Conservation (phyloP, 129 eudicot species). For the Smallanthus sonchifolius region DNA sequence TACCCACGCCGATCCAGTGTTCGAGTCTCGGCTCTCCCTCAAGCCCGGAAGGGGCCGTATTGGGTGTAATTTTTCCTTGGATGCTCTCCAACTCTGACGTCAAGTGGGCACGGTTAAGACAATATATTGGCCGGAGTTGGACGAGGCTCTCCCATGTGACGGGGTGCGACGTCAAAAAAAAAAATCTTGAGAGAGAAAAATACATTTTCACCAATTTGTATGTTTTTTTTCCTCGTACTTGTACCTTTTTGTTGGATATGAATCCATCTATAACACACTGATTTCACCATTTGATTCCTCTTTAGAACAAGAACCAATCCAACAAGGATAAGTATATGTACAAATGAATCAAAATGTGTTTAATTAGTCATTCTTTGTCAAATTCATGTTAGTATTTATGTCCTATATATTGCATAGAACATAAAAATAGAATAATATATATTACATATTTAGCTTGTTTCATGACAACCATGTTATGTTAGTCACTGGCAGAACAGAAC, state of each 20-base stretch:
- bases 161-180: no score
- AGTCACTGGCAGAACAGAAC: no score
- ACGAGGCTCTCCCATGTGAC: no score
- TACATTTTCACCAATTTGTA: constrained; percentile 31
- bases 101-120: no score
- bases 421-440: no score
- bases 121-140: no score
- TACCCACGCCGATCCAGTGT: no score
- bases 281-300: constrained; percentile 1
- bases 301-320: background rate
- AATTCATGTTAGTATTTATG: background rate
- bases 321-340: background rate
- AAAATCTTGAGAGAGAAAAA: constrained; percentile 32
- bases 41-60: no score
- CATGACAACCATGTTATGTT: background rate
- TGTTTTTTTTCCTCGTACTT: constrained; percentile 20
- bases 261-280: constrained; percentile 1
- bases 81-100: no score
- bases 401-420: background rate
- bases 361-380: background rate
- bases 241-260: constrained; percentile 24
- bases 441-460: background rate
- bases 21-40: no score
- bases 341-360: background rate
- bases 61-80: no score